Evolutionary conservation across 2,329 filamentous ascomycete genomes (phyloP), one percentile per base, ranked within the genome.

Genomic region (Aspergillus ochraceus): DNA sequence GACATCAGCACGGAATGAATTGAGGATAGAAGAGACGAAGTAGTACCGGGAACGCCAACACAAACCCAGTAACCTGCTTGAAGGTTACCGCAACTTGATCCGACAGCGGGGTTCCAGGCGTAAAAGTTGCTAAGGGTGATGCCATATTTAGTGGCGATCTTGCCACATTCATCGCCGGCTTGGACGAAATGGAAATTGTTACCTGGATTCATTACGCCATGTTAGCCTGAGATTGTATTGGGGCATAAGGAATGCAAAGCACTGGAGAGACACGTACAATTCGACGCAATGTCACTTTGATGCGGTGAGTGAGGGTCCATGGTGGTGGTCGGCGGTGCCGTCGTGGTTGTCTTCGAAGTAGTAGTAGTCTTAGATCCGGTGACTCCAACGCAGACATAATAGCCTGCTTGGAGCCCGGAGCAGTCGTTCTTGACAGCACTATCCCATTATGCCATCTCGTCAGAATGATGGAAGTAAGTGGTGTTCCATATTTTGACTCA

Each of bases 321-420:
- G 32, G 32, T 39, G 5, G 32, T 39, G 2, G 11, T 17, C 14
- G 11, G 11, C 5, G 32, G 11, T 17, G 32, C 14, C 4, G 11
- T 39, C 11, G 32, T 39, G 11, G 32, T 39, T 14, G 32, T 17
- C 5, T 12, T 39, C 2, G 32, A 14, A 17, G 32, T 39, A 2
- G 49, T 51, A 9, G 42, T 1, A 17, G 42, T 36, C n/a, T 22
- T 26, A 14, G 50, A 49, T 2, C 51, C 56, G 4, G 42, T 19
- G 20, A 53, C 45, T 6, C 56, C 56, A 20, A 58, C 50, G 6
- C 56, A 58, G 20, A 58, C 51, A 24, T 58, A 58, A 50, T 54
- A 58, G 10, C 45, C 56, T 17, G 56, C 26, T 6, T 54, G 56
- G n/a, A 58, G 20, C 4, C 56, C 51, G 22, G 52, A 30, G 19